Evolutionary conservation across 345 rosid species (phyloP).

Genomic region (Microthlaspi erraticum): DNA sequence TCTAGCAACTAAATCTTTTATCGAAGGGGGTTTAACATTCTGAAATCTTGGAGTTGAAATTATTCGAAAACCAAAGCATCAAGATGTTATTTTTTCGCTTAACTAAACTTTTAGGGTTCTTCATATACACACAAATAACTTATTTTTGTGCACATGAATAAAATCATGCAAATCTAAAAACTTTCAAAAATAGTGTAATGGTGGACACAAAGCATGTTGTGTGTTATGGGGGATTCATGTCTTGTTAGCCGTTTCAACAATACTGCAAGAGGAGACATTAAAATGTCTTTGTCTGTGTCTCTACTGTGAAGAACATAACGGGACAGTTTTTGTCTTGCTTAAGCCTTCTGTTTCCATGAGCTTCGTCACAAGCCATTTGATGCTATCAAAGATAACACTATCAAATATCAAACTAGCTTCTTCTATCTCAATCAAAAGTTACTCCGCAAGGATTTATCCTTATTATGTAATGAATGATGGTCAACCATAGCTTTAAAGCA

Average conservation of each 20-base stretch:
- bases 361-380: conserved; percentile 61
- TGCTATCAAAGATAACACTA: conserved; percentile 54
- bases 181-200: conserved; percentile 16
- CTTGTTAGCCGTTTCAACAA: conserved; percentile 25
- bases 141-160: not conserved
- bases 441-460: conserved; percentile 3
- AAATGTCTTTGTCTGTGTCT: conserved; percentile 33
- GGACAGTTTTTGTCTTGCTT: conserved; percentile 31
- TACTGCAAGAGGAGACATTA: conserved; percentile 11
- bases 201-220: conserved; percentile 27
- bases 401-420: conserved; percentile 57
- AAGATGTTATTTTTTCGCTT: not conserved
- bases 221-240: conserved; percentile 37
- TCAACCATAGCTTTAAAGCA: conserved; percentile 11
- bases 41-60: conserved; percentile 2
- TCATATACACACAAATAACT: not conserved
- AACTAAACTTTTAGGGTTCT: conserved; percentile 4
- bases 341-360: conserved; percentile 61
- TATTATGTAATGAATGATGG: not conserved
- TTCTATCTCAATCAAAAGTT: conserved; percentile 55
- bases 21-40: not conserved
- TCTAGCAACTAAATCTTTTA: too few species aligned
- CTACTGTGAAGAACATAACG: conserved; percentile 37
- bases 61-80: conserved; percentile 4
- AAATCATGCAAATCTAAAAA: conserved; percentile 8